phyloP scores from a whole-genome alignment of 2,329 filamentous ascomycete species.

The Apiospora rasikravindrae region DNA sequence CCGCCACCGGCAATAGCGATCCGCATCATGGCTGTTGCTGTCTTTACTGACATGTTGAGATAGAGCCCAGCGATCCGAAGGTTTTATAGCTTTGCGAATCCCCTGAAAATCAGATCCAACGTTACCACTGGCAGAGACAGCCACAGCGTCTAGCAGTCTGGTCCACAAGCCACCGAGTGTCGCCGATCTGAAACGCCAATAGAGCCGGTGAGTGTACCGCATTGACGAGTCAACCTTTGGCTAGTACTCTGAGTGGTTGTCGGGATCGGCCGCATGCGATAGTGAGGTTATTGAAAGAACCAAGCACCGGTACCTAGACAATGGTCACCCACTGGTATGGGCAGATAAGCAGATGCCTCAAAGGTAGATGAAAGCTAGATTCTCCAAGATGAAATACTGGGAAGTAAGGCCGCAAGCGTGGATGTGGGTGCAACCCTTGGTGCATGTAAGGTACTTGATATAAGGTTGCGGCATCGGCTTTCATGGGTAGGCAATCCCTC shows the following conservation, averaged over 20 bases:
- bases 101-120: slow-evolving; percentile 18
- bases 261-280: neutral
- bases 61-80: neutral
- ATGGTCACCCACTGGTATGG: neutral
- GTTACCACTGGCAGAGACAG: slow-evolving; percentile 8
- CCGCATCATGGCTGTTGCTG: slow-evolving; percentile 54
- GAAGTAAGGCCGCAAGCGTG: neutral
- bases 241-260: neutral
- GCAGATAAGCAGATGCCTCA: neutral
- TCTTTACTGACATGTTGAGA: slow-evolving; percentile 27
- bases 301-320: neutral
- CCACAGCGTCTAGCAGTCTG: neutral
- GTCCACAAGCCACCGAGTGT: neutral
- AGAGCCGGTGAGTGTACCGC: neutral
- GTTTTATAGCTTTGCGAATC: neutral
- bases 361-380: slow-evolving; percentile 4
- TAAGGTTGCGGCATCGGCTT: neutral
- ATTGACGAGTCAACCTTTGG: neutral
- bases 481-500: neutral
- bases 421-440: neutral
- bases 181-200: neutral
- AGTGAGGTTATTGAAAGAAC: neutral
- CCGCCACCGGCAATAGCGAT: slow-evolving; percentile 67
- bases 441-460: slow-evolving; percentile 9
- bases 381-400: neutral